Conservation (phyloP, 306 rosid genomes). For the Prunus salicina region DNA sequence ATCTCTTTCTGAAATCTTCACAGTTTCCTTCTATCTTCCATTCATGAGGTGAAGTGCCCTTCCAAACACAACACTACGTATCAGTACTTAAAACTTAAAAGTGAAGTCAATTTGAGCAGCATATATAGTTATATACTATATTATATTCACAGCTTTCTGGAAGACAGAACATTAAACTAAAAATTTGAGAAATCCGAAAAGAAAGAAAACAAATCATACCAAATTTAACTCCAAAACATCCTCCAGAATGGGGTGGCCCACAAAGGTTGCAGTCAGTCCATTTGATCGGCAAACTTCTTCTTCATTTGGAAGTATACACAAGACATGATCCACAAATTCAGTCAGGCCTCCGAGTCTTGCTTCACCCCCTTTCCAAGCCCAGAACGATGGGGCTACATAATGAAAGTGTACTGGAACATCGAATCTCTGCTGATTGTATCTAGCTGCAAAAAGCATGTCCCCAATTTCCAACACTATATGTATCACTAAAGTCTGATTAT, state of each 20-base stretch:
- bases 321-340: constrained; percentile 73
- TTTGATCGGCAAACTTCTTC: constrained; percentile 71
- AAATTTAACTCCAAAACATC: constrained; percentile 53
- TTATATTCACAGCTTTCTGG: not conserved
- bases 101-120: constrained; percentile 13
- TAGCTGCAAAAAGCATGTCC: constrained; percentile 74
- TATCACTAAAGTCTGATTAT: constrained; percentile 26
- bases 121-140: not conserved
- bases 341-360: constrained; percentile 68
- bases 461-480: constrained; percentile 33
- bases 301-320: constrained; percentile 92
- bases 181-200: not conserved
- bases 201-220: constrained; percentile 36
- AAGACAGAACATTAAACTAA: not conserved
- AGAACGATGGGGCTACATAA: constrained; percentile 87
- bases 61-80: constrained; percentile 39
- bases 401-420: constrained; percentile 69
- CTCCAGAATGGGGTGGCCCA: constrained; percentile 87
- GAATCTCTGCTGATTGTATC: constrained; percentile 35
- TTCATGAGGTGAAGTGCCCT: constrained; percentile 35
- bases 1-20: constrained; percentile 51
- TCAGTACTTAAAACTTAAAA: constrained; percentile 19
- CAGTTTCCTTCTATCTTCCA: constrained; percentile 59
- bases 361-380: constrained; percentile 99
- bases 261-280: constrained; percentile 82